A percentile compares a stretch with the other conserved stretches of the same genome.
Conservation (phyloP, 768 basidiomycete species). For the Auricularia auricula-judae region DNA sequence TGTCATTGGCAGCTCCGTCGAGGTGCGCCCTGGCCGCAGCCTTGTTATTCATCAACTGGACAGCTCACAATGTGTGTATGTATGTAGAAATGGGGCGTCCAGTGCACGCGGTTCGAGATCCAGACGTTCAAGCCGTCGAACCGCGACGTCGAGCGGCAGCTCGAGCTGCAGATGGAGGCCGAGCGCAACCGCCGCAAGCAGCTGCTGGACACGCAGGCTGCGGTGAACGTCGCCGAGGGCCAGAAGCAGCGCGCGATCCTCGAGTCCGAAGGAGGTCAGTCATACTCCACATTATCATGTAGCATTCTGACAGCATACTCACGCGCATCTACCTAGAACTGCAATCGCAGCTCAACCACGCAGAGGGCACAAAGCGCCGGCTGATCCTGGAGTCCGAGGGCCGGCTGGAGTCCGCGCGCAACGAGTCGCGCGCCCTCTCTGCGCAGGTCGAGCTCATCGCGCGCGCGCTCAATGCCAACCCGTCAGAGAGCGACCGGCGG, state of each 20-base stretch:
- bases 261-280: conserved; percentile 39
- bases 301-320: neutral
- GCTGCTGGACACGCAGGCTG: conserved; percentile 44
- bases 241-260: conserved; percentile 45
- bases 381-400: conserved; percentile 43
- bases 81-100: conserved; percentile 41
- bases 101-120: conserved; percentile 48
- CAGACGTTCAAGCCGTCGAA: conserved; percentile 50
- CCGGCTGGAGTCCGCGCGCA: conserved; percentile 29
- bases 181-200: conserved; percentile 46
- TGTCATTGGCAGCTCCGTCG: conserved; percentile 39
- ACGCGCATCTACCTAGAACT: conserved; percentile 14
- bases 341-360: conserved; percentile 41
- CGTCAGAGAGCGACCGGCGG: conserved; percentile 21
- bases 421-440: conserved; percentile 38
- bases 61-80: neutral
- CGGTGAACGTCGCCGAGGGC: conserved; percentile 48
- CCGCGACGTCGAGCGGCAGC: conserved; percentile 50
- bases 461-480: conserved; percentile 25
- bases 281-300: neutral
- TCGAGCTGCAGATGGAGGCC: conserved; percentile 48
- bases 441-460: conserved; percentile 39
- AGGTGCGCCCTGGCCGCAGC: conserved; percentile 18
- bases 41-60: neutral
- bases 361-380: conserved; percentile 41